Evolutionary conservation across 108 stramenopile genomes (phyloP), one percentile per base, ranked within the genome.

Genomic region (Cyclotella choctawhatcheeana): DNA sequence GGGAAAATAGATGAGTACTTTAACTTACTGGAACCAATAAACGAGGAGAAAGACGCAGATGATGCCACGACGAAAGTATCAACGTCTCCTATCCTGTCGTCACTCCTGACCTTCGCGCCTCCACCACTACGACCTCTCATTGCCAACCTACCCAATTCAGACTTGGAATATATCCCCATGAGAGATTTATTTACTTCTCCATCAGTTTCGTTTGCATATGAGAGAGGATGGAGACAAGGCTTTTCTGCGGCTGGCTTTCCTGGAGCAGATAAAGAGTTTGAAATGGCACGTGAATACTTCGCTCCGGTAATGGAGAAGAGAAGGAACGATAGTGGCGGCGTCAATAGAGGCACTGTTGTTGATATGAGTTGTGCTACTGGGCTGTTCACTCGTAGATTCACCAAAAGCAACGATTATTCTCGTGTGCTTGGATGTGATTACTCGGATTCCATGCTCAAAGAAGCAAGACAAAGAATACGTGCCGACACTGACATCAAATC

Each of bases 361-460:
- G 98, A 98, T 64, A 94, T 98, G 92, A 90, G 87, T 63, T 97
- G 97, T 84, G 98, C 97, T 7, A 96, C 92, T 34, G 87, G 93
- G 7, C 77, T 98, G 8, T 94, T 97, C 67, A 93, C 96, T 17
- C 78, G 98, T 1, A 86, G 94, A 66, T 88, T 98, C 69, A 89
- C 90, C 5, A 74, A 77, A 18, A 81, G 88, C 37, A 74, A 82
- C 24, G 79, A 83, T 52, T 96, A 88, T 60, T 71, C 73, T 14
- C 87, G 98, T 13, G 93, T 98, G 7, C 77, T 98, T 27, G 98
- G 87, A 18, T 97, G 93, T 51, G 98, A 98, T 72, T 95, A 97
- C 81, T 93, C 91, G 0, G 89, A 90, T 32, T 74, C 88, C 30
- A 98, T 98, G 98, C 78, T 98, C 20, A 59, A 50, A 1, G 98